Evolutionary conservation across 306 rosid species (phyloP), one percentile per base, ranked within the genome.

Genomic region (Sicyos baderoa): DNA sequence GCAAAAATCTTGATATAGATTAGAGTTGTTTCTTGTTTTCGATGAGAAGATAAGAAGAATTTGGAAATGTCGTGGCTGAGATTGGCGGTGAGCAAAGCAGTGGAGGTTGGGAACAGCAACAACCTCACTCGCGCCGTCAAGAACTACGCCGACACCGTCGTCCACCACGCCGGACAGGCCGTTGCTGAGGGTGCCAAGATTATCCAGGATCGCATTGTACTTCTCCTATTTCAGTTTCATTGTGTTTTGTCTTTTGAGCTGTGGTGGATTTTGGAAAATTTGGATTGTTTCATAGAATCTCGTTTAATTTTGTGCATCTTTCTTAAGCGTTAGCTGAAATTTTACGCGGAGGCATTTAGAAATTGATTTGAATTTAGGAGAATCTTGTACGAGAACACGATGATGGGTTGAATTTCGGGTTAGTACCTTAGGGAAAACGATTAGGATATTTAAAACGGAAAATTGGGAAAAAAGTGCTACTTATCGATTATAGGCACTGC

Each of bases 121-220:
- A 90, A 94, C 77, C 96, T 94, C 86, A 88, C 97, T 63, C 96
- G 96, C 65, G 84, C 89, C 78, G 97, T 94, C 78, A 94, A 78
- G 73, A 94, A 90, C 86, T 94, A 94, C 56, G 97, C 99, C 64
- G 99, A 94, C 72, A 64, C 97, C 68, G 97, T 94, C 69, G 99
- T 94, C 42, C 99, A 94, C 18, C 99, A 94, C 2, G 99, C 99
- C 65, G 97, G 99, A 13, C 99, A 94, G 52, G 99, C 96, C 65
- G 97, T 94, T 1, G 86, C 96, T 0, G 99, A 86, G 74, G 97
- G 99, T 62, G 95, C 99, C 78, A 94, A 94, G 77, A 82, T 89
- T 72, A 83, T 90, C 15, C 99, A 94, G 18, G 96, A 94, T 79
- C 97, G 99, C 69, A 88, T 94, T 77, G 99, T 94, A 88, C 79